A percentile compares a stretch with the other conserved stretches of the same genome.
phyloP scores from a whole-genome alignment of 1,284 basidiomycete genomes.

The Mycena citricolor region DNA sequence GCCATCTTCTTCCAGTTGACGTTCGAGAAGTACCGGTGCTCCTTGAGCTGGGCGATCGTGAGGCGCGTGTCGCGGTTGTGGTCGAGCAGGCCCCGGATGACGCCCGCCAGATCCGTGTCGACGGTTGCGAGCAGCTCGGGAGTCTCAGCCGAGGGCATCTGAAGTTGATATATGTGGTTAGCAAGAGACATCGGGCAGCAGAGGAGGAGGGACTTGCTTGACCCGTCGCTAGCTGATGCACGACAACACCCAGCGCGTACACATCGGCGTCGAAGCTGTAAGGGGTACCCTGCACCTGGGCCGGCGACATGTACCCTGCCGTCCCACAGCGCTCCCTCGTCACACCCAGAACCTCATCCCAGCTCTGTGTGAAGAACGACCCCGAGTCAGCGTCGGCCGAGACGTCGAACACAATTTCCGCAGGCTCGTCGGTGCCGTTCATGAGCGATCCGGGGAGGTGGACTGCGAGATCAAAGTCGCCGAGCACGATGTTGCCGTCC shows the following conservation, averaged over 20 bases:
- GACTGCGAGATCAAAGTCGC: conserved; percentile 25
- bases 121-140: too few relatives aligned
- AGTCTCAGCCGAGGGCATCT: too few relatives aligned
- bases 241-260: background rate
- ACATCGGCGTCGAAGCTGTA: conserved; percentile 10
- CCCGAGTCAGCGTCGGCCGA: background rate
- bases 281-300: conserved; percentile 5
- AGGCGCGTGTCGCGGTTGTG: conserved; percentile 8
- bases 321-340: conserved; percentile 22
- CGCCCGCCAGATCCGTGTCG: too few relatives aligned
- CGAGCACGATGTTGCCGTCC: conserved; percentile 23
- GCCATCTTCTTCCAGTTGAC: conserved; percentile 10
- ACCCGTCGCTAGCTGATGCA: background rate
- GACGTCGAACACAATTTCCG: conserved; percentile 1
- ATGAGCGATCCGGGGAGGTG: conserved; percentile 2
- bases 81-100: conserved; percentile 11
- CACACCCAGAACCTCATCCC: background rate
- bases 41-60: conserved; percentile 3
- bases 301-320: conserved; percentile 23
- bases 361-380: background rate
- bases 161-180: too few relatives aligned
- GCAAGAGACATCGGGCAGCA: too few relatives aligned
- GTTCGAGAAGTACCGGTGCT: conserved; percentile 20
- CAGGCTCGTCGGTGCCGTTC: background rate
- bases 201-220: conserved; percentile 14